Base-by-base conservation (phyloP, 106 monocot genomes). In the Allium cepa region DNA sequence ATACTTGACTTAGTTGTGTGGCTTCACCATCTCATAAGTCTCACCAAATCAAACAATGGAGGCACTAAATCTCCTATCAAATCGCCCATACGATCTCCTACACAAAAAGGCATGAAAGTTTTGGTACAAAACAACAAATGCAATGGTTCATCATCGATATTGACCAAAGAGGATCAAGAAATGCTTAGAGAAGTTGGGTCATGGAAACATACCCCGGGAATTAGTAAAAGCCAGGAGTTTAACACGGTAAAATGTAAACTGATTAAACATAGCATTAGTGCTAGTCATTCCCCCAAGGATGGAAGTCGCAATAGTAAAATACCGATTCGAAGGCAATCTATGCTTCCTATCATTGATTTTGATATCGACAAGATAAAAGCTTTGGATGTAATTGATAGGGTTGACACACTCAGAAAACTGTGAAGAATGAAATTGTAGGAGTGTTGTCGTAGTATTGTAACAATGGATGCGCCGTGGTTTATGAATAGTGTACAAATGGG, bases 181-280 rank as follows among this genome's bases (percentile, higher is more conserved):
- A 99, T 99, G 99, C 74, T 99, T 56, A 62, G 59, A 14, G 82
- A 69, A 10, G 82, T 93, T 62, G 85, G 76, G 26, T 85, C 66
- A 45, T 68, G 83, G 36, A 90, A 79, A 68, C 55, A 87, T 57
- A 83, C 83, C 2, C 99, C 93, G 10, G 93, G 93, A 59, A 87
- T 99, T 71, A 99, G 93, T 78, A 99, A 83, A 71, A 99, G 99
- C 62, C 99, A 93, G 74, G 99, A 99, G 68, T 93, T 99, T 46
- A 79, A 76, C 26, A 76, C 71, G 0, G 72, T 22, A 13, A 82
- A 85, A 12, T 69, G 53, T 48, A 79, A 93, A 66, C 59, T 93
- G 81, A 85, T 79, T 52, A 99, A 99, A 72, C 90, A 90, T 53
- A 99, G 99, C 68, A 99, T 58, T 55, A 93, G 87, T 58, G 67